Evolutionary conservation across 108 stramenopile species (phyloP).

Genomic region (Cyclotella sp.): DNA sequence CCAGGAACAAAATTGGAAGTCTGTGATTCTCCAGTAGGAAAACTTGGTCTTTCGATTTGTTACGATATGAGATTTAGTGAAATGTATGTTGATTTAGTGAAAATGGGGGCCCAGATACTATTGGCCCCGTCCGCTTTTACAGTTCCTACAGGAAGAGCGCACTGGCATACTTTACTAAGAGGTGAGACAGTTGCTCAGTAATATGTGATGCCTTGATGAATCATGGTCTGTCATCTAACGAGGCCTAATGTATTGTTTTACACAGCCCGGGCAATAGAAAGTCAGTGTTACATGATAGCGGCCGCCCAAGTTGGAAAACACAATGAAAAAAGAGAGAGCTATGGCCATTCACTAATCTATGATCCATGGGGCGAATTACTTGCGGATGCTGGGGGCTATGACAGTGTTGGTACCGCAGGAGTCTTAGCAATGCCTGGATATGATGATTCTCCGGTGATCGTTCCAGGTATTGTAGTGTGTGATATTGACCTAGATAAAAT

Average conservation of each 20-base stretch:
- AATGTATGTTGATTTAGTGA: slow-evolving; percentile 72
- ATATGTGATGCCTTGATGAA: not conserved
- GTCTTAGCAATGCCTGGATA: slow-evolving; percentile 2
- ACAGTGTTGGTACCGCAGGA: slow-evolving; percentile 24
- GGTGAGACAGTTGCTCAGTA: slow-evolving; percentile 41
- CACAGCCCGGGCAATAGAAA: slow-evolving; percentile 94
- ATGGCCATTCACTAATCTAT: slow-evolving; percentile 81
- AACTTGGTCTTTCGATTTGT: slow-evolving; percentile 91
- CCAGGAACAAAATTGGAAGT: slow-evolving; percentile 82
- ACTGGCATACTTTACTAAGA: slow-evolving; percentile 93
- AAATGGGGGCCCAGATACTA: slow-evolving; percentile 79
- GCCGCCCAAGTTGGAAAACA: slow-evolving; percentile 94
- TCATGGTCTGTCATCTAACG: not conserved
- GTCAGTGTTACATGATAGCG: slow-evolving; percentile 94
- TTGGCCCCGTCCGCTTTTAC: slow-evolving; percentile 96
- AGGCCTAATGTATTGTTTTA: not conserved
- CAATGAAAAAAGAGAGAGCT: slow-evolving; percentile 86
- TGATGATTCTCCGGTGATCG: slow-evolving; percentile 25
- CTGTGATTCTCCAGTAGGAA: slow-evolving; percentile 88
- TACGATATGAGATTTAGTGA: slow-evolving; percentile 97
- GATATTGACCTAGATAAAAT: slow-evolving; percentile 73
- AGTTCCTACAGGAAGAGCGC: slow-evolving; percentile 94
- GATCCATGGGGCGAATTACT: slow-evolving; percentile 81
- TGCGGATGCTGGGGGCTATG: slow-evolving; percentile 64
- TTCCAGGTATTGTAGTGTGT: slow-evolving; percentile 66